Evolutionary conservation across 2,329 filamentous ascomycete species (phyloP), one percentile per base, ranked within the genome.

Genomic region (Claviceps sp.): DNA sequence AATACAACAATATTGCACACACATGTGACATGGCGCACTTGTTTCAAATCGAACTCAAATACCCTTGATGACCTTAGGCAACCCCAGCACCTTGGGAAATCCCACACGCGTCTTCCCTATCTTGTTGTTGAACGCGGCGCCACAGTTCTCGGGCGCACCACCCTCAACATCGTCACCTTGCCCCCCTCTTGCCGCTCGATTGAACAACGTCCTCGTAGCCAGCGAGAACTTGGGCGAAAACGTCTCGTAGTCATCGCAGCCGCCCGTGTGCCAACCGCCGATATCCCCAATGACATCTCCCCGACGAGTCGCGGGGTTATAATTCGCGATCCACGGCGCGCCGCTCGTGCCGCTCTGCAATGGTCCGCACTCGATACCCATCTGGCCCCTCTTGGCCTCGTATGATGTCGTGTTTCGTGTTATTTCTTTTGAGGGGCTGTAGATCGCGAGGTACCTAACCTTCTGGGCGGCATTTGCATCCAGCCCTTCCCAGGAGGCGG

Each of bases 181-280:
- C 6, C 47, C 51, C 8, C 47, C 47, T 14, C 4, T 26, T 16
- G 20, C 47, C 4, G 51, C 51, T 7, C 51, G 51, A 22, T 49
- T 36, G 43, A 36, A 53, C 47, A 48, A 8, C 13, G 46, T 48
- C 43, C 4, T 11, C 16, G 51, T 53, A 5, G 51, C 51, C 36
- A 30, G 11, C 14, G 51, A 53, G 42, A 53, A 53, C 6, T 40
- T 46, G 47, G 47, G 40, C 18, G 51, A 53, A 40, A 53, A 53
- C 13, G 51, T 53, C 51, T 53, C 51, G 36, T 53, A 49, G 43
- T 53, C 47, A 37, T 53, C 51, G 42, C 54, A 55, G 16, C 54
- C 54, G 26, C 54, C 54, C 13, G 54, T 55, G 45, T 55, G 54
- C 54, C 49, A 54, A 30, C 54, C 54, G 41, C 54, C 54, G 9